These are phyloP conservation scores for Rhizopus delemar DNA, from an alignment of 371 early-diverging fungal species.

Conservation along the genomic window DNA sequence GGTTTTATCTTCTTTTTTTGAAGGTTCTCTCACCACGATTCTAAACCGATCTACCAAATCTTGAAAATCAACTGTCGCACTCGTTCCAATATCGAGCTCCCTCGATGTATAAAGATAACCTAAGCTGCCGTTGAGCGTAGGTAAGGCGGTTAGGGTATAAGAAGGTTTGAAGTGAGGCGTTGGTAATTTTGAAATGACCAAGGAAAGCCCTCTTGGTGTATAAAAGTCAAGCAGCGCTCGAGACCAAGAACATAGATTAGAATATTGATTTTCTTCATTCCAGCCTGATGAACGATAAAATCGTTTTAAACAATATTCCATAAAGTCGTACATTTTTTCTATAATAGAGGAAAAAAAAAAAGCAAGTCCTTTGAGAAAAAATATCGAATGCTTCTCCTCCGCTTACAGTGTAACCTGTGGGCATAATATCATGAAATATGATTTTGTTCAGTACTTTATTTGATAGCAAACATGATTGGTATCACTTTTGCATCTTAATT, in stretches of 20 bases:
- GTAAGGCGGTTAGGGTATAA: slow-evolving; percentile 73
- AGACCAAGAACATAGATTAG: slow-evolving; percentile 74
- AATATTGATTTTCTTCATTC: slow-evolving; percentile 80
- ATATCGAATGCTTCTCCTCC: no score
- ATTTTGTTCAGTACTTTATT: no score
- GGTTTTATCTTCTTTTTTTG: neutral
- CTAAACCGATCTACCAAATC: slow-evolving; percentile 64
- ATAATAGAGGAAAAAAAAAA: no score
- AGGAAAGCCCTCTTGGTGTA: slow-evolving; percentile 71
- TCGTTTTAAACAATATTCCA: slow-evolving; percentile 78
- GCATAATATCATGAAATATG: no score
- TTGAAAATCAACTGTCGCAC: slow-evolving; percentile 59
- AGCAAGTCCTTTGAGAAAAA: no score
- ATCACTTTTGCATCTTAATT: no score
- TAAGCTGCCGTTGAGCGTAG: slow-evolving; percentile 70
- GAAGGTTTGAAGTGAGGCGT: slow-evolving; percentile 75
- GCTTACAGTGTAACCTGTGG: no score
- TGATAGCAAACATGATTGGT: no score
- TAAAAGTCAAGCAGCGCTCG: slow-evolving; percentile 77
- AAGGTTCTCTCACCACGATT: slow-evolving; percentile 25
- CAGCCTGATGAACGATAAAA: slow-evolving; percentile 77
- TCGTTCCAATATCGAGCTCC: slow-evolving; percentile 64
- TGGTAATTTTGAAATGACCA: slow-evolving; percentile 73
- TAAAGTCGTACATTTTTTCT: slow-evolving; percentile 71
- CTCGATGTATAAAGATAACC: slow-evolving; percentile 83